Conservation (phyloP, 306 rosid genomes). For the Glycyrrhiza uralensis region DNA sequence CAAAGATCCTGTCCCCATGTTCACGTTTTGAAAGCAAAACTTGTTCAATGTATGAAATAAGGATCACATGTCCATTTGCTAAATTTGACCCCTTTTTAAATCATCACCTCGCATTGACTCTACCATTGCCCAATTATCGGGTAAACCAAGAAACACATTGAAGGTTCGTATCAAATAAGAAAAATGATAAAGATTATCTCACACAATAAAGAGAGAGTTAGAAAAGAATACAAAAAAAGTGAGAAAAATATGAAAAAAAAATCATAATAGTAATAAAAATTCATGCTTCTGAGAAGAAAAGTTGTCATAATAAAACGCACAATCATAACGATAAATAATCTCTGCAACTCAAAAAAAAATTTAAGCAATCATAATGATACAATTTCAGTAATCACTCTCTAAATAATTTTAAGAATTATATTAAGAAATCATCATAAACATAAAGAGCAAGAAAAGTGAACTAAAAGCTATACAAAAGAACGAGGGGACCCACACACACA, state of each 20-base stretch:
- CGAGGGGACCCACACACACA: conserved; percentile 6
- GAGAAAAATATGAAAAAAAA: too few species aligned
- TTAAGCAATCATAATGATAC: background rate
- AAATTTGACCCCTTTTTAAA: conserved; percentile 2
- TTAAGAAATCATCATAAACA: too few species aligned
- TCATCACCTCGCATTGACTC: conserved; percentile 19
- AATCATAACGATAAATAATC: background rate
- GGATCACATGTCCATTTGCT: conserved; percentile 31
- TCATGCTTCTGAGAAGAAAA: background rate
- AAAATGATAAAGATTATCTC: background rate
- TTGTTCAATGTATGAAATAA: conserved; percentile 37
- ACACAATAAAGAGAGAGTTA: too few species aligned
- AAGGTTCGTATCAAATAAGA: background rate
- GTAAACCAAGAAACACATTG: background rate
- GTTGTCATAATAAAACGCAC: background rate
- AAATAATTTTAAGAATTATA: too few species aligned
- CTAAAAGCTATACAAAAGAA: background rate
- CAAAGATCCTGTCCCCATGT: conserved; percentile 8
- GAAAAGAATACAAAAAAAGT: too few species aligned
- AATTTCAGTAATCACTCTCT: too few species aligned
- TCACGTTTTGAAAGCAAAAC: conserved; percentile 14
- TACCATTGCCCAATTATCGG: background rate
- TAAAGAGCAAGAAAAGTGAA: background rate
- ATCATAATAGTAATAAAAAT: too few species aligned
- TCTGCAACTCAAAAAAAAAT: too few species aligned